These are phyloP conservation scores for Xylaria grammica DNA, from an alignment of 495 filamentous ascomycete species.

Conservation along the genomic window DNA sequence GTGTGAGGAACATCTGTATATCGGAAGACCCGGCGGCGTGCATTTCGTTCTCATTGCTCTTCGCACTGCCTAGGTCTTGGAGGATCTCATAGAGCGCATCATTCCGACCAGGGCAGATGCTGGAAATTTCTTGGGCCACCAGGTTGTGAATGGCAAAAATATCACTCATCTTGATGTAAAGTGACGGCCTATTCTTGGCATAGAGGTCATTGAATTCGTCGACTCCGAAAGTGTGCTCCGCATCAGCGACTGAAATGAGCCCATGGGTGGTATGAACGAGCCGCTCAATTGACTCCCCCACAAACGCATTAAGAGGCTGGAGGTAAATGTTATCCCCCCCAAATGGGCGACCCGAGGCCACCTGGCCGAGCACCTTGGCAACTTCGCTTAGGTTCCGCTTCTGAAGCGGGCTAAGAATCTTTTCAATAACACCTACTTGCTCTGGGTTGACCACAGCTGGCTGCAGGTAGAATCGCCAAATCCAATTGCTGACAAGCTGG, in stretches of 20 bases:
- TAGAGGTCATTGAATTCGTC: slow-evolving; percentile 99
- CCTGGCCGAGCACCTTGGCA: slow-evolving; percentile 86
- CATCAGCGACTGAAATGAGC: slow-evolving; percentile 83
- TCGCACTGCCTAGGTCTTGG: slow-evolving; percentile 90
- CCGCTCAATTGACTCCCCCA: slow-evolving; percentile 83
- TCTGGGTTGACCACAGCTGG: slow-evolving; percentile 87
- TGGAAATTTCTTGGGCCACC: slow-evolving; percentile 75
- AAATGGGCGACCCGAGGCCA: slow-evolving; percentile 83
- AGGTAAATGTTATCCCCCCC: slow-evolving; percentile 94
- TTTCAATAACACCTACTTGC: slow-evolving; percentile 86
- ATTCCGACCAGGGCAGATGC: slow-evolving; percentile 77
- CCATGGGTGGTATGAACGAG: slow-evolving; percentile 71
- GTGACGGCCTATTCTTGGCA: slow-evolving; percentile 89
- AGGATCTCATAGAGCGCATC: slow-evolving; percentile 91
- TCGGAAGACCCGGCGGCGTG: slow-evolving; percentile 84
- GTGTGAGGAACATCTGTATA: slow-evolving; percentile 88
- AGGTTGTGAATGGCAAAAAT: slow-evolving; percentile 96
- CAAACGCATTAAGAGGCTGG: slow-evolving; percentile 88
- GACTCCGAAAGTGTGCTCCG: slow-evolving; percentile 92
- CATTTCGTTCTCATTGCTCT: slow-evolving; percentile 93
- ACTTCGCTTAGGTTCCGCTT: slow-evolving; percentile 93
- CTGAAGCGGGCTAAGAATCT: slow-evolving; percentile 83
- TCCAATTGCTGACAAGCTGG: slow-evolving; percentile 84
- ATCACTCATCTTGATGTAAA: slow-evolving; percentile 98
- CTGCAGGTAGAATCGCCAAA: slow-evolving; percentile 93